These are phyloP conservation scores for Pythium dissotocum DNA, from an alignment of 352 stramenopile species.

Conservation along the genomic window DNA sequence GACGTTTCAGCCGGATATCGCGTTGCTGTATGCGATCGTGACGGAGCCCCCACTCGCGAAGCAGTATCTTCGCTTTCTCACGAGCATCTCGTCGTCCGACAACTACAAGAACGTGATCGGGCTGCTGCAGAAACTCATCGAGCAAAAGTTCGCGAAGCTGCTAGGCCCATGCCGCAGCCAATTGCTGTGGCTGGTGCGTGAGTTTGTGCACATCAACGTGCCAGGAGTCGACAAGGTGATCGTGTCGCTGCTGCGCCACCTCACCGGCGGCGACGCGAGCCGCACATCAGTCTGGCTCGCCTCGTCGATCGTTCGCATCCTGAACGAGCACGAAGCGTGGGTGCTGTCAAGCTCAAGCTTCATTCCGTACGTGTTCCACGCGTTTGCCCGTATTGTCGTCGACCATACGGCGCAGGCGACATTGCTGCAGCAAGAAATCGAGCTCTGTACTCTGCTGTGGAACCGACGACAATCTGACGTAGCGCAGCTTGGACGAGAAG, in stretches of 20 bases:
- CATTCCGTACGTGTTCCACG: constrained; percentile 84
- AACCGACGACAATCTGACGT: constrained; percentile 66
- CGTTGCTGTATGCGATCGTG: constrained; percentile 74
- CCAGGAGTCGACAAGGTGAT: constrained; percentile 75
- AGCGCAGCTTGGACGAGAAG: constrained; percentile 69
- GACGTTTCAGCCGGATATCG: constrained; percentile 78
- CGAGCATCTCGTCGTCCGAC: constrained; percentile 47
- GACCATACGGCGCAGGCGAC: constrained; percentile 64
- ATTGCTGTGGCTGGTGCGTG: constrained; percentile 76
- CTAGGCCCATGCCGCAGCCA: constrained; percentile 74
- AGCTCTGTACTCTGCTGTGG: constrained; percentile 76
- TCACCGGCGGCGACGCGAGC: constrained; percentile 64
- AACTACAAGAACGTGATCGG: constrained; percentile 79
- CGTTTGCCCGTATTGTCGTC: constrained; percentile 68
- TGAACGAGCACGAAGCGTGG: constrained; percentile 81
- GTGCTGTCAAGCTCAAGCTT: constrained; percentile 68
- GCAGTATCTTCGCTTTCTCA: constrained; percentile 77
- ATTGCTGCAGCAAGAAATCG: constrained; percentile 77
- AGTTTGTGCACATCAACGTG: constrained; percentile 75
- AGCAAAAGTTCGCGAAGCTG: constrained; percentile 81
- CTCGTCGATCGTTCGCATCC: constrained; percentile 73
- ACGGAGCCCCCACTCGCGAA: constrained; percentile 73
- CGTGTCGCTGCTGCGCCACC: constrained; percentile 71
- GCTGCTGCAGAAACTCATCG: constrained; percentile 81
- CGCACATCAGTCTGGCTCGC: constrained; percentile 78